These are phyloP conservation scores for Coelastrella sp. DNA, from an alignment of 139 green algal genomes.

Conservation along the genomic window DNA sequence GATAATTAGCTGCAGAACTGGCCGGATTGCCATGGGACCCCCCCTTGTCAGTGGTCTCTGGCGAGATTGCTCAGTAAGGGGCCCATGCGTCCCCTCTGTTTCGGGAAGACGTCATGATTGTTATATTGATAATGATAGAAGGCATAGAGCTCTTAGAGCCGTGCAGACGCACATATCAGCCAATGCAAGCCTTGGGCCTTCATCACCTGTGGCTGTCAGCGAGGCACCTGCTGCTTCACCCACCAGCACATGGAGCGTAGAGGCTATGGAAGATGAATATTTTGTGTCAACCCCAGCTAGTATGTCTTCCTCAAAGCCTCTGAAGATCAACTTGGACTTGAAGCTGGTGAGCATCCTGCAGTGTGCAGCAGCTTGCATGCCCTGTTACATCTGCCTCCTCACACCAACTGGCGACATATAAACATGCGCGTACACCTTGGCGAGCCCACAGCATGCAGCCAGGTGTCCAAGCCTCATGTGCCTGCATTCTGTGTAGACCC, in stretches of 20 bases:
- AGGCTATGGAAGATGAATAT: constrained; percentile 22
- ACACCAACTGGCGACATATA: neutral
- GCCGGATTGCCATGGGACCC: constrained; percentile 6
- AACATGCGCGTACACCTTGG: too few relatives aligned
- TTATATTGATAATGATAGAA: too few relatives aligned
- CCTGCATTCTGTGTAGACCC: too few relatives aligned
- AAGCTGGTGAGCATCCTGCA: constrained; percentile 60
- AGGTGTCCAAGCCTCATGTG: too few relatives aligned
- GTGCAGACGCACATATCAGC: constrained; percentile 37
- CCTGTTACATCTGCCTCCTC: neutral
- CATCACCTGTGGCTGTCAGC: constrained; percentile 27
- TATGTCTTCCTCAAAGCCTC: constrained; percentile 38
- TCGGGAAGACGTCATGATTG: neutral
- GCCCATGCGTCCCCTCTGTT: constrained; percentile 10
- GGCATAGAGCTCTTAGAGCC: neutral
- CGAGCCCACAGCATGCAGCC: too few relatives aligned
- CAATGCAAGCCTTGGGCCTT: constrained; percentile 19
- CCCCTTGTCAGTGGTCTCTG: neutral
- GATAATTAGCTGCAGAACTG: neutral
- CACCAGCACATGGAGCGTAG: constrained; percentile 25
- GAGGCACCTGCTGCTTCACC: neutral
- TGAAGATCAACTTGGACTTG: constrained; percentile 91
- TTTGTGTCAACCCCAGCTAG: constrained; percentile 5
- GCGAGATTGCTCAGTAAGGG: neutral
- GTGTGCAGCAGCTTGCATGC: neutral